Evolutionary conservation across 176 grass and related monocot species (phyloP).

Genomic region (Triticum turgidum): DNA sequence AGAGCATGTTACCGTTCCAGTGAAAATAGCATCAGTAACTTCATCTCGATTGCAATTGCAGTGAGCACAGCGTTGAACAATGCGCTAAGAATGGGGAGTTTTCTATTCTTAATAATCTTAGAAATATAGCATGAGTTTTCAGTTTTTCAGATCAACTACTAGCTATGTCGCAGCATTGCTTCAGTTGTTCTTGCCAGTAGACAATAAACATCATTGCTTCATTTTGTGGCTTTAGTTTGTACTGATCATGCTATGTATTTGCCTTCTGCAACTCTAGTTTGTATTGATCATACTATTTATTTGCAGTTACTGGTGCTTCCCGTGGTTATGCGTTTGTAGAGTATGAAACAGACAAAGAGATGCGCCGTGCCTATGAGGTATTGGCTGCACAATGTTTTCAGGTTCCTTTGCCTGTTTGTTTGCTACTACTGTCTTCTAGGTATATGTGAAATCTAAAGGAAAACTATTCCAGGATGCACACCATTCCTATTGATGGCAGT

Average conservation of each 20-base stretch:
- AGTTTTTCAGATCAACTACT: neutral
- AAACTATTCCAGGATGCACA: constrained; percentile 65
- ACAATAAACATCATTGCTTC: neutral
- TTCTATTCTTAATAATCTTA: neutral
- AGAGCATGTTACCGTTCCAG: neutral
- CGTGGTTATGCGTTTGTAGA: constrained; percentile 92
- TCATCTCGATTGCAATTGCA: neutral
- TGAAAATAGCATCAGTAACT: neutral
- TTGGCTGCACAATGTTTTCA: neutral
- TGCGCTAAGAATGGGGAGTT: neutral
- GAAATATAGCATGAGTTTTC: neutral
- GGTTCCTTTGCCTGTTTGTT: neutral
- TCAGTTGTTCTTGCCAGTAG: neutral
- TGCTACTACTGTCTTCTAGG: neutral
- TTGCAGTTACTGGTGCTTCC: constrained; percentile 89
- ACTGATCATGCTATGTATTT: neutral
- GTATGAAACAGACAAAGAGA: constrained; percentile 83
- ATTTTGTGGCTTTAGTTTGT: neutral
- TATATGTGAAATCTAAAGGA: neutral
- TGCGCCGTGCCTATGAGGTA: constrained; percentile 84
- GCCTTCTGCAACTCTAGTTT: neutral
- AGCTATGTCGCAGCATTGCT: neutral
- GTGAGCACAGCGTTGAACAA: neutral
- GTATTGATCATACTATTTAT: neutral
- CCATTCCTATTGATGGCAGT: constrained; percentile 71